Percentiles rank a stretch among this genome's conserved stretches.
Conservation (phyloP, 2,329 filamentous ascomycete genomes). For the Trichophaea hybrida region DNA sequence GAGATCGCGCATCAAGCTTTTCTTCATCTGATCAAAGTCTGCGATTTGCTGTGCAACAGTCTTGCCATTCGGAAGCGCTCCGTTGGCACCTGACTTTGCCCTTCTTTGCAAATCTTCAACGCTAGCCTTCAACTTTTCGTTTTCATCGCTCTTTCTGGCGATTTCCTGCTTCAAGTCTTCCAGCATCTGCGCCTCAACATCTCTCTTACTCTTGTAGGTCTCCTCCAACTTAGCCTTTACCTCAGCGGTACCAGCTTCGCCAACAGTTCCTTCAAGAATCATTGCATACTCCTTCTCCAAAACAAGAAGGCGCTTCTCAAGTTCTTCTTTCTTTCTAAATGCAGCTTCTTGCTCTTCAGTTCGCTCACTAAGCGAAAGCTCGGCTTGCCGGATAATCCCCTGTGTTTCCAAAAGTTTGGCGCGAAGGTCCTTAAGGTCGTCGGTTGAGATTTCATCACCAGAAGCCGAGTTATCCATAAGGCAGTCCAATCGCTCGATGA, state of each 20-base stretch:
- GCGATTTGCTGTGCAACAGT: constrained; percentile 94
- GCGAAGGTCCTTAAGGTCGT: constrained; percentile 64
- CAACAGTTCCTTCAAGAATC: constrained; percentile 63
- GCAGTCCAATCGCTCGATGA: constrained; percentile 68
- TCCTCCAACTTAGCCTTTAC: constrained; percentile 67
- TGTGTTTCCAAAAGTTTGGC: constrained; percentile 75
- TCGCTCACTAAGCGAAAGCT: constrained; percentile 64
- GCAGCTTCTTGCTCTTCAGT: constrained; percentile 49
- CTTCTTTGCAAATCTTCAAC: constrained; percentile 67
- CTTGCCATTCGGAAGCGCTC: constrained; percentile 56
- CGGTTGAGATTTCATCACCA: constrained; percentile 66
- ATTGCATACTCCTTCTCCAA: constrained; percentile 76
- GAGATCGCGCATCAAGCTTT: constrained; percentile 94
- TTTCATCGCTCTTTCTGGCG: constrained; percentile 63
- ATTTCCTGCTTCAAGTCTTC: constrained; percentile 66
- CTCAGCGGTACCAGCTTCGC: constrained; percentile 65
- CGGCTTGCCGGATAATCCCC: constrained; percentile 80
- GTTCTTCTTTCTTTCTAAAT: constrained; percentile 54
- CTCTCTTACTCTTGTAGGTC: constrained; percentile 60
- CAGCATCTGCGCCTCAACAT: constrained; percentile 56
- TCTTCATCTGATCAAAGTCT: constrained; percentile 99
- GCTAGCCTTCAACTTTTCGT: constrained; percentile 62
- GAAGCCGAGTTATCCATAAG: constrained; percentile 61
- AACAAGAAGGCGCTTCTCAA: constrained; percentile 59
- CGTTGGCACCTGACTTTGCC: constrained; percentile 52